Percentiles rank a stretch among this genome's conserved stretches.
phyloP scores from a whole-genome alignment of 2,329 filamentous ascomycete genomes.

The Fusarium aywerte region DNA sequence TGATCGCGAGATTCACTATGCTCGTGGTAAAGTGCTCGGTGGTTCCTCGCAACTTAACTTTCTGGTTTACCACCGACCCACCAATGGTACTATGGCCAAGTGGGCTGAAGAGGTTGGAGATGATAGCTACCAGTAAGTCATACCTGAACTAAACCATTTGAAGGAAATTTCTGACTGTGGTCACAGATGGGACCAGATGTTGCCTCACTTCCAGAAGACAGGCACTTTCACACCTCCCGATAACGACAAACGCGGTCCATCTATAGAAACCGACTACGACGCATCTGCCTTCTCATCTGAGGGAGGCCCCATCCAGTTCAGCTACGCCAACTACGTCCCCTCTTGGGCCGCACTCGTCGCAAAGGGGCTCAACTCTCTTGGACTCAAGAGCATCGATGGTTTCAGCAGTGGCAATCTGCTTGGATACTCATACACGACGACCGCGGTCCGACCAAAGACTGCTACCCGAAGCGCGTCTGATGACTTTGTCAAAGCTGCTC shows the following conservation, averaged over 20 bases:
- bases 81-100: conserved; percentile 46
- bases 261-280: conserved; percentile 45
- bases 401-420: conserved; percentile 41
- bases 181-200: conserved; percentile 39
- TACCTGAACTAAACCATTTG: rapidly evolving
- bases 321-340: conserved; percentile 44
- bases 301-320: conserved; percentile 44
- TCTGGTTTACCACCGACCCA: conserved; percentile 50
- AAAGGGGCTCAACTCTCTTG: conserved; percentile 44
- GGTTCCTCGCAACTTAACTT: conserved; percentile 54
- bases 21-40: conserved; percentile 53
- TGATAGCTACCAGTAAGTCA: conserved; percentile 41
- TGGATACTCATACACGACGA: conserved; percentile 42
- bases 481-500: conserved; percentile 44
- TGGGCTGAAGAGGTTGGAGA: conserved; percentile 48
- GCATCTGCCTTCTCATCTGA: conserved; percentile 40
- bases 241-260: conserved; percentile 24
- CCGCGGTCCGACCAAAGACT: conserved; percentile 34
- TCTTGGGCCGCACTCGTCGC: conserved; percentile 36
- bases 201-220: conserved; percentile 45
- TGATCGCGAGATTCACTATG: conserved; percentile 50
- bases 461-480: conserved; percentile 45
- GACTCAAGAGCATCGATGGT: conserved; percentile 39
- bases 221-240: conserved; percentile 45
- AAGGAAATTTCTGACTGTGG: background rate